These are phyloP conservation scores for Trypanosoma congolense DNA, from an alignment of 208 protist genomes.

Conservation along the genomic window DNA sequence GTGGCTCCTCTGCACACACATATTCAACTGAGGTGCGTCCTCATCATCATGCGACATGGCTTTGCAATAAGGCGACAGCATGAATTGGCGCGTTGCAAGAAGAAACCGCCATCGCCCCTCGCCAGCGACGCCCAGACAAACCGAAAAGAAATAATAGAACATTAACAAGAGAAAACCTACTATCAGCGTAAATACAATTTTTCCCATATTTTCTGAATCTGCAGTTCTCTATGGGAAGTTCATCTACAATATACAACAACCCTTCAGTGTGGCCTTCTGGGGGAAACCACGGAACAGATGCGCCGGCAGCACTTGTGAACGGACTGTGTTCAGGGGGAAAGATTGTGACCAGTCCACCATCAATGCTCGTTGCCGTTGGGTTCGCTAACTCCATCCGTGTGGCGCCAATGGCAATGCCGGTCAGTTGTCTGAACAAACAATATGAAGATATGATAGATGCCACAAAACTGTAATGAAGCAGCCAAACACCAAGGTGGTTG, in stretches of 20 bases:
- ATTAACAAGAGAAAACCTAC: slow-evolving; percentile 36
- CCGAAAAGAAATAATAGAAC: slow-evolving; percentile 28
- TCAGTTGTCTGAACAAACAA: slow-evolving; percentile 41
- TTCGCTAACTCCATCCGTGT: slow-evolving; percentile 72
- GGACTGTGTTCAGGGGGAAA: slow-evolving; percentile 29
- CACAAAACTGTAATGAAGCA: slow-evolving; percentile 51
- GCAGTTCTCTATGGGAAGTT: neutral
- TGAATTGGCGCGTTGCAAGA: slow-evolving; percentile 42
- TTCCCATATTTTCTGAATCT: neutral
- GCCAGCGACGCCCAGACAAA: slow-evolving; percentile 28
- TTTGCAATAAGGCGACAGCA: slow-evolving; percentile 5
- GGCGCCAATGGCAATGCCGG: slow-evolving; percentile 33
- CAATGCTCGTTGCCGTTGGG: slow-evolving; percentile 51
- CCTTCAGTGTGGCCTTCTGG: slow-evolving; percentile 24
- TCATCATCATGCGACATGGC: neutral
- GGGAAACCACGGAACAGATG: slow-evolving; percentile 30
- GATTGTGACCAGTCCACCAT: slow-evolving; percentile 57
- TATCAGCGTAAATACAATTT: slow-evolving; percentile 44
- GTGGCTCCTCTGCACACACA: too few species aligned
- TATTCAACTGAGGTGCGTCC: too few species aligned
- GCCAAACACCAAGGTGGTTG: slow-evolving; percentile 46
- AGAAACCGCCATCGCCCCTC: slow-evolving; percentile 54
- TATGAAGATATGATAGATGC: slow-evolving; percentile 18
- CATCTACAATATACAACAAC: neutral
- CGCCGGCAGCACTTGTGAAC: slow-evolving; percentile 35